phyloP scores from a whole-genome alignment of 495 filamentous ascomycete genomes.

The Xeromyces bisporus region DNA sequence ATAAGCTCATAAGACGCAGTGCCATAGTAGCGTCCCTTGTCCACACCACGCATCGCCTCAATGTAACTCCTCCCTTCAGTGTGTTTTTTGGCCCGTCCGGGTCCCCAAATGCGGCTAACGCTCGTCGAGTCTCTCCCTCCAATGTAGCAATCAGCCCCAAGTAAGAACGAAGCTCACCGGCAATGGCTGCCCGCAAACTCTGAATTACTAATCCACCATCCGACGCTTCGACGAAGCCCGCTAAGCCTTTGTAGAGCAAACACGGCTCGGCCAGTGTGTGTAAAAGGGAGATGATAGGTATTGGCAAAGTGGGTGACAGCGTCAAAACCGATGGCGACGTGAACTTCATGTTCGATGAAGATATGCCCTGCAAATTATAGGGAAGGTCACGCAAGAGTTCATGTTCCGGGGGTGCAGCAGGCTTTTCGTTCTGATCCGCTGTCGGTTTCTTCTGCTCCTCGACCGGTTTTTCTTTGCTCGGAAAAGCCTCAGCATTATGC shows the following conservation, averaged over 20 bases:
- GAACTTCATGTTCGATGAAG: constrained; percentile 70
- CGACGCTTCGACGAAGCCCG: constrained; percentile 58
- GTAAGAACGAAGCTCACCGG: constrained; percentile 73
- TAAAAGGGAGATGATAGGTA: constrained; percentile 73
- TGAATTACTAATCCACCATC: constrained; percentile 69
- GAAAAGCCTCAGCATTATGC: not conserved
- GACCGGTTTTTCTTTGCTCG: constrained; percentile 2
- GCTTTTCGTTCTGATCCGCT: constrained; percentile 9
- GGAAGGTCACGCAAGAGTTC: constrained; percentile 78
- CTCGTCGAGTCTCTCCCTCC: constrained; percentile 82
- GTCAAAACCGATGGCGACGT: constrained; percentile 43
- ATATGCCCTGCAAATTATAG: constrained; percentile 86
- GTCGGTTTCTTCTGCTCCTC: constrained; percentile 5
- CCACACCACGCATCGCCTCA: constrained; percentile 95
- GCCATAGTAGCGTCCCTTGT: constrained; percentile 95
- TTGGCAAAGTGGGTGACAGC: constrained; percentile 60
- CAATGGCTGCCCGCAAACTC: constrained; percentile 80
- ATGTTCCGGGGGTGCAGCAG: constrained; percentile 47
- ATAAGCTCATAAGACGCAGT: constrained; percentile 79
- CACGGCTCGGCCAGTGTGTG: constrained; percentile 88
- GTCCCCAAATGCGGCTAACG: constrained; percentile 48
- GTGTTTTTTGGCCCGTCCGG: constrained; percentile 45
- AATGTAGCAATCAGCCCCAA: constrained; percentile 82
- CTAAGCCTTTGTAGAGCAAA: constrained; percentile 65
- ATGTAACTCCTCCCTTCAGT: constrained; percentile 79